These are phyloP conservation scores for Pythium periplocum DNA, from an alignment of 352 stramenopile species.

Conservation along the genomic window DNA sequence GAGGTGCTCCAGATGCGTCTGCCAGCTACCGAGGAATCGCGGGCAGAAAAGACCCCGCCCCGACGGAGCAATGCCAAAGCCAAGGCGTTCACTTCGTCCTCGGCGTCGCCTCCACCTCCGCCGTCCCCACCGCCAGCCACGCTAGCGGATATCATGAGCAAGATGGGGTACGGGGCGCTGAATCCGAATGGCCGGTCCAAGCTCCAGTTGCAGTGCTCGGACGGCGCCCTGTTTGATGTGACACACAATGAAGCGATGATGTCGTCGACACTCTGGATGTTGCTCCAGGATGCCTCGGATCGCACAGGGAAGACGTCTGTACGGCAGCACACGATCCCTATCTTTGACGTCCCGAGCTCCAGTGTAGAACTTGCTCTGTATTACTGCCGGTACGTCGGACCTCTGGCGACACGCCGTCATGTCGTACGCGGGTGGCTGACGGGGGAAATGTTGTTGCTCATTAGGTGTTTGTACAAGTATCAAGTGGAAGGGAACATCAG, in stretches of 20 bases:
- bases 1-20: too few relatives aligned
- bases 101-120: too few relatives aligned
- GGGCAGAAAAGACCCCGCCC: too few relatives aligned
- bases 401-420: too few relatives aligned
- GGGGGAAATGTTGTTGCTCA: too few relatives aligned
- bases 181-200: constrained; percentile 30
- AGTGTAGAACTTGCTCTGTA: constrained; percentile 66
- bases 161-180: neutral
- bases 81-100: too few relatives aligned
- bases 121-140: neutral
- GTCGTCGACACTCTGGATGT: constrained; percentile 79
- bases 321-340: constrained; percentile 68
- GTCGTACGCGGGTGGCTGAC: too few relatives aligned
- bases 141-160: neutral
- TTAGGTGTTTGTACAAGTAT: constrained; percentile 69
- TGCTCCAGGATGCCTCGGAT: constrained; percentile 60
- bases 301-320: constrained; percentile 42
- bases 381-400: constrained; percentile 52
- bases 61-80: too few relatives aligned
- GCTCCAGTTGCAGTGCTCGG: constrained; percentile 71
- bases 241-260: constrained; percentile 84
- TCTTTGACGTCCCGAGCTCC: constrained; percentile 67
- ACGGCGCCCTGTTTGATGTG: constrained; percentile 64
- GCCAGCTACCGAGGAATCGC: too few relatives aligned
- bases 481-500: constrained; percentile 61